phyloP scores from a whole-genome alignment of 139 green algal genomes.

The Desmodesmus armatus region DNA sequence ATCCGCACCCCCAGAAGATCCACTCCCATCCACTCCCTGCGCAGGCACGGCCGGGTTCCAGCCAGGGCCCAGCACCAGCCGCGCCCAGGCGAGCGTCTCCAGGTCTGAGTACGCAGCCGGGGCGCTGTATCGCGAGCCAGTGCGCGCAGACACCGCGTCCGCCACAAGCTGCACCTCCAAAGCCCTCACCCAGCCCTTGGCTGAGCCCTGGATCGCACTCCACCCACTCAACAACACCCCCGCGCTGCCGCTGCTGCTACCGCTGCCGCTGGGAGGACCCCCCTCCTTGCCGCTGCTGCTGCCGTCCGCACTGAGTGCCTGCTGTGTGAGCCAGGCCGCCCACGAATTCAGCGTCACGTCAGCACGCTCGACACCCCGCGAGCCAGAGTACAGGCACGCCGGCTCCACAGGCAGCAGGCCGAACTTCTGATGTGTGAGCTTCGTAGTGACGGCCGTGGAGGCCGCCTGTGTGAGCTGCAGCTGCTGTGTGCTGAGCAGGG shows the following conservation, averaged over 20 bases:
- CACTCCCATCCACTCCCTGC: too few relatives aligned
- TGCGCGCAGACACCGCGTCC: slow-evolving; percentile 38
- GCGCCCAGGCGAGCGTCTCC: slow-evolving; percentile 47
- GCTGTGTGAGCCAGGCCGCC: slow-evolving; percentile 48
- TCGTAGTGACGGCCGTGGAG: not conserved
- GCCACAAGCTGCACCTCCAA: slow-evolving; percentile 41
- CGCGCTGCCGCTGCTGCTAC: not conserved
- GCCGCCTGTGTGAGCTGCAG: not conserved
- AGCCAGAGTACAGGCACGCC: not conserved
- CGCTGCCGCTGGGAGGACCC: not conserved
- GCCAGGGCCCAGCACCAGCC: slow-evolving; percentile 33
- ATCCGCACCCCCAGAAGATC: too few relatives aligned
- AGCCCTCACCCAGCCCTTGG: slow-evolving; percentile 14
- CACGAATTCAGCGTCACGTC: slow-evolving; percentile 57
- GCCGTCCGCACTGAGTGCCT: not conserved
- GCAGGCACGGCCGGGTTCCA: slow-evolving; percentile 28
- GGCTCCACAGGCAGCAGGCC: slow-evolving; percentile 46
- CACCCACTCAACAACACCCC: slow-evolving; percentile 1
- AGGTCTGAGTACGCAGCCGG: slow-evolving; percentile 34
- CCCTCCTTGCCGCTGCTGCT: not conserved
- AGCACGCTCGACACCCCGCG: not conserved
- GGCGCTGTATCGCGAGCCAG: too few relatives aligned
- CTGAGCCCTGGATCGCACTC: not conserved
- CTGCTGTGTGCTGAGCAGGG: slow-evolving; percentile 9
- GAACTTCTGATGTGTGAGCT: not conserved